phyloP scores from a whole-genome alignment of 2,329 filamentous ascomycete genomes.

The Aureobasidium melanogenum region DNA sequence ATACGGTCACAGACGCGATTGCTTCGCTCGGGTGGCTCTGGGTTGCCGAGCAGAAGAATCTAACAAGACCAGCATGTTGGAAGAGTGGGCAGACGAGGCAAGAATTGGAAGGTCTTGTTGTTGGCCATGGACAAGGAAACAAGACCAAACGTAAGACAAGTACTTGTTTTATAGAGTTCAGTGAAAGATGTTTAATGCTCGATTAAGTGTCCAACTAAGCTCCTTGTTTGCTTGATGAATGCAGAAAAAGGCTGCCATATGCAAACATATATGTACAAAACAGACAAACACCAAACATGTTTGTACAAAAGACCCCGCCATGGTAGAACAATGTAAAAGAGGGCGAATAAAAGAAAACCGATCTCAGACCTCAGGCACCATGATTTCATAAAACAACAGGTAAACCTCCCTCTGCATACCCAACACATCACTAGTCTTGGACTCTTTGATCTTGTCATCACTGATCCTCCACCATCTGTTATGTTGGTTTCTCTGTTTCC shows the following conservation, averaged over 20 bases:
- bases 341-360: background rate
- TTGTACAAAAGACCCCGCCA: background rate
- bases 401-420: constrained; percentile 96
- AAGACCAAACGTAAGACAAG: too few species aligned
- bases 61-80: too few species aligned
- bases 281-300: background rate
- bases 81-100: too few species aligned
- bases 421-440: constrained; percentile 83
- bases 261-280: background rate
- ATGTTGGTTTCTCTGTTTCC: constrained; percentile 43
- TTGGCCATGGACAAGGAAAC: too few species aligned
- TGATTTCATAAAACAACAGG: constrained; percentile 88
- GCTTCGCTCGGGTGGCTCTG: too few species aligned
- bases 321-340: background rate
- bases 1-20: too few species aligned
- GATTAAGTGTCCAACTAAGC: too few species aligned
- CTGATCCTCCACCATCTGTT: constrained; percentile 97
- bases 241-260: background rate
- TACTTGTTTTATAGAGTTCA: too few species aligned
- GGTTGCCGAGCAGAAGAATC: too few species aligned
- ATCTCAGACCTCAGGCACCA: constrained; percentile 26
- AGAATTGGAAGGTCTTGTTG: too few species aligned
- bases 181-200: too few species aligned
- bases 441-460: constrained; percentile 92
- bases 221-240: too few species aligned